Evolutionary conservation across 2,329 filamentous ascomycete genomes (phyloP).

Genomic region (Colletotrichum navitas): DNA sequence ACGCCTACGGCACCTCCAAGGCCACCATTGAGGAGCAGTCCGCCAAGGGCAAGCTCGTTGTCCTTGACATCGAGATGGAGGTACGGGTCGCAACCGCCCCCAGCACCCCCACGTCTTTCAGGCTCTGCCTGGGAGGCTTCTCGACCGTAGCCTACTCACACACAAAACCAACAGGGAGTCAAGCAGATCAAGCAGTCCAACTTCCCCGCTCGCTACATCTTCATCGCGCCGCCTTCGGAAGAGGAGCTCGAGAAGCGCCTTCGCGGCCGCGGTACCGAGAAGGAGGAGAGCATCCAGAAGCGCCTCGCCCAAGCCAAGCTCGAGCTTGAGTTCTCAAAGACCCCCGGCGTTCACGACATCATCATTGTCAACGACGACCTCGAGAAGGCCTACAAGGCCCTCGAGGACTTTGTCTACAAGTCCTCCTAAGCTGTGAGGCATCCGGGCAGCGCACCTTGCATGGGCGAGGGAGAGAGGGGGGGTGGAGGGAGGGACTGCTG

Average conservation of each 20-base stretch:
- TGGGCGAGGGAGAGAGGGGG: background rate
- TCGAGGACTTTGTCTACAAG: slow-evolving; percentile 64
- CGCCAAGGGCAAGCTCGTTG: slow-evolving; percentile 78
- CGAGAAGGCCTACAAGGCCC: slow-evolving; percentile 63
- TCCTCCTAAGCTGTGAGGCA: slow-evolving; percentile 25
- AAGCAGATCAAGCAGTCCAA: slow-evolving; percentile 88
- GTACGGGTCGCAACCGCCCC: slow-evolving; percentile 54
- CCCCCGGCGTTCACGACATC: slow-evolving; percentile 65
- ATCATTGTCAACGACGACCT: slow-evolving; percentile 59
- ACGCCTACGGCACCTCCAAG: slow-evolving; percentile 88
- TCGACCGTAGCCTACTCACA: slow-evolving; percentile 51
- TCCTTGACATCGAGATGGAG: slow-evolving; percentile 98
- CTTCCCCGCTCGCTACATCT: slow-evolving; percentile 83
- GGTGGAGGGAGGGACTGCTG: background rate
- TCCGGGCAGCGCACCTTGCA: background rate
- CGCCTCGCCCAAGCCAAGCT: slow-evolving; percentile 77
- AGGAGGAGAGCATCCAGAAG: slow-evolving; percentile 77
- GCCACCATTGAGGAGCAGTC: slow-evolving; percentile 82
- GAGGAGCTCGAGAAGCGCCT: slow-evolving; percentile 81
- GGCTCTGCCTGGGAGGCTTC: slow-evolving; percentile 4
- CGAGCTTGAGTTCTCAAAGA: slow-evolving; percentile 80
- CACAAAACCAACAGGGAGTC: slow-evolving; percentile 67
- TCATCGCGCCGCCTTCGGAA: slow-evolving; percentile 83
- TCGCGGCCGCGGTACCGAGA: slow-evolving; percentile 82
- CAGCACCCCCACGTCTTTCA: background rate